Conservation (phyloP, 768 basidiomycete species). For the Crepidotus variabilis region DNA sequence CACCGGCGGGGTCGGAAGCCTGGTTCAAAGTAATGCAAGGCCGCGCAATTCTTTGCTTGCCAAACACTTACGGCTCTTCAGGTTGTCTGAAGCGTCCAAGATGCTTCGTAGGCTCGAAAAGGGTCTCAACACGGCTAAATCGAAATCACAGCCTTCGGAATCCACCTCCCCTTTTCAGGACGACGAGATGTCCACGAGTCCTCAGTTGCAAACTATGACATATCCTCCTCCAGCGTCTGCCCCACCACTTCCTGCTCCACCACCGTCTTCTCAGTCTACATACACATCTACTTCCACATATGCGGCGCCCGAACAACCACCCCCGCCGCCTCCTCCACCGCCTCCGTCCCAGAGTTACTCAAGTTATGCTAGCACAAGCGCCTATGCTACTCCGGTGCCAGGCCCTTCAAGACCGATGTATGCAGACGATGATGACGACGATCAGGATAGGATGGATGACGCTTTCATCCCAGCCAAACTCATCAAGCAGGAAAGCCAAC, state of each 20-base stretch:
- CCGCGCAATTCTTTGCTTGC: constrained; percentile 10
- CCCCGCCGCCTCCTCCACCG: constrained; percentile 33
- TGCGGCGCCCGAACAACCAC: constrained; percentile 3
- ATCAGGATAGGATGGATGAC: constrained; percentile 57
- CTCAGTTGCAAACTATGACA: constrained; percentile 16
- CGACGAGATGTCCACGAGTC: constrained; percentile 25
- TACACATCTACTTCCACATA: constrained; percentile 41
- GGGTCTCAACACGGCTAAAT: constrained; percentile 71
- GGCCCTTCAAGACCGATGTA: constrained; percentile 37
- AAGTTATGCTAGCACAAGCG: constrained; percentile 4
- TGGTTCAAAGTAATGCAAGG: constrained; percentile 70
- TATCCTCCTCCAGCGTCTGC: constrained; percentile 27
- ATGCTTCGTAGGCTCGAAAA: constrained; percentile 87
- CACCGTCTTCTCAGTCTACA: constrained; percentile 27
- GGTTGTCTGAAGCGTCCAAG: constrained; percentile 85
- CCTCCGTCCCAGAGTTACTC: constrained; percentile 33
- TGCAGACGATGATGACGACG: constrained; percentile 67
- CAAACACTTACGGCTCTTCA: constrained; percentile 23
- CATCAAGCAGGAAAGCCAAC: constrained; percentile 65
- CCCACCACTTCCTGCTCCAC: constrained; percentile 28
- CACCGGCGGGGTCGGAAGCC: constrained; percentile 86
- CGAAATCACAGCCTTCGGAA: constrained; percentile 54
- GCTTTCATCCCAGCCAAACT: constrained; percentile 70
- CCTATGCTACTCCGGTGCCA: constrained; percentile 8
- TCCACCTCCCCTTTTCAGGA: constrained; percentile 31